Evolutionary conservation across 345 rosid genomes (phyloP), one percentile per base, ranked within the genome.

Genomic region (Combretum micranthum): DNA sequence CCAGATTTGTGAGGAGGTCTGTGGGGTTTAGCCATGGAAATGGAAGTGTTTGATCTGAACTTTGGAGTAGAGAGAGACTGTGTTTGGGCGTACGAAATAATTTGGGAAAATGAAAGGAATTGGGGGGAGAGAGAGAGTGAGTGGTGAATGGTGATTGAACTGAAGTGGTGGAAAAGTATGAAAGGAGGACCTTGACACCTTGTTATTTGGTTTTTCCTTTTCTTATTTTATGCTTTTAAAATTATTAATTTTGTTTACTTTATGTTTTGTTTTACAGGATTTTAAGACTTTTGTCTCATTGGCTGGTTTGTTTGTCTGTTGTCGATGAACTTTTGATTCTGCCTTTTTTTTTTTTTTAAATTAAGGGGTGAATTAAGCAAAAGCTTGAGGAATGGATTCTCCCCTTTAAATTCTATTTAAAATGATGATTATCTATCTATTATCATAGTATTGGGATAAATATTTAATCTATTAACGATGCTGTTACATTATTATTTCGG

Each of bases 1-100:
- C 85, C 78, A 0, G 91, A 75, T 0, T 69, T 70, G 0, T 75
- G 81, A 18, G 60, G 71, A 14, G 19, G 59, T 3, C 67, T 69
- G 54, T 78, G 17, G 60, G 20, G 61, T 63, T 52, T 52, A 49
- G 44, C 48, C 57, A 50, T 43, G 60, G 44, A 23, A 60, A 5
- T 32, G 48, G 57, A 20, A 39, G 55, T 47, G 43, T 25, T 47
- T 44, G 56, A 4, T 25, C 32, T 25, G 32, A 20, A 44, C 46
- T 32, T 19, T 21, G 20, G 20, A 14, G 32, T 15, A n/a, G 50
- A 12, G 7, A 4, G 4, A n/a, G 18, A 43, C 43, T 55, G 25
- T 55, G 67, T 15, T 46, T 46, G 4, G 19, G 16, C 14, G 19
- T 32, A 5, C 10, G 39, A 32, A 4, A 7, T 32, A 32, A 32